Evolutionary conservation across 192 early-diverging fungal species (phyloP).

Genomic region (Rhizoclosmatium globosum): DNA sequence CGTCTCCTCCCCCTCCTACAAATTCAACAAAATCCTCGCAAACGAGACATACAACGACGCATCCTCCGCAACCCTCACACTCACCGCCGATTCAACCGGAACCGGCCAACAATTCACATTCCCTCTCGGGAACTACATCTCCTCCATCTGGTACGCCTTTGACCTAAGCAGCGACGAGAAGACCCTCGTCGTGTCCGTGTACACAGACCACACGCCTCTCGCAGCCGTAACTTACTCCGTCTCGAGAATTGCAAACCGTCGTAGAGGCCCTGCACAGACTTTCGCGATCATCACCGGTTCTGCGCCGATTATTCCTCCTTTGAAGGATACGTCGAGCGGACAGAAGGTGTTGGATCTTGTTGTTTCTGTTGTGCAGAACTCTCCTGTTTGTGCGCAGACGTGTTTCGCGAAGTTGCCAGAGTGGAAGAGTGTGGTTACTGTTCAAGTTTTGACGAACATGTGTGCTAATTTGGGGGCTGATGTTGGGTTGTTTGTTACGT

Average conservation of each 20-base stretch:
- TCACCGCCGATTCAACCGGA: conserved; percentile 65
- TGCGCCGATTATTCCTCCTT: too few species aligned
- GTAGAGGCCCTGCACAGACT: neutral
- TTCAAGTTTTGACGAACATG: too few species aligned
- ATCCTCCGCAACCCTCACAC: conserved; percentile 78
- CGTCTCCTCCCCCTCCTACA: conserved; percentile 77
- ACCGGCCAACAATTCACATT: conserved; percentile 60
- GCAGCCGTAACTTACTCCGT: conserved; percentile 87
- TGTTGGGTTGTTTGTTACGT: too few species aligned
- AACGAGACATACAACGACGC: conserved; percentile 74
- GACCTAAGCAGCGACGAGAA: conserved; percentile 30
- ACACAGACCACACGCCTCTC: conserved; percentile 75
- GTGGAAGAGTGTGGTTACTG: too few species aligned
- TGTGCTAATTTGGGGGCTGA: too few species aligned
- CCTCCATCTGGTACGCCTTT: conserved; percentile 46
- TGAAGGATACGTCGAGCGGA: too few species aligned
- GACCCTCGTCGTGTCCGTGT: neutral
- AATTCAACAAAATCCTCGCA: conserved; percentile 91
- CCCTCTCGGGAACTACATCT: conserved; percentile 74
- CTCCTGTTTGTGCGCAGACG: too few species aligned
- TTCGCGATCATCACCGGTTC: too few species aligned
- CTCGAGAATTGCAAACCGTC: conserved; percentile 67
- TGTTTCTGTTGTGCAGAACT: too few species aligned
- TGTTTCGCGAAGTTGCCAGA: too few species aligned
- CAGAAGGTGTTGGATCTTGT: too few species aligned